Evolutionary conservation across 2,329 filamentous ascomycete genomes (phyloP).

Genomic region (Sporothrix variecibatus): DNA sequence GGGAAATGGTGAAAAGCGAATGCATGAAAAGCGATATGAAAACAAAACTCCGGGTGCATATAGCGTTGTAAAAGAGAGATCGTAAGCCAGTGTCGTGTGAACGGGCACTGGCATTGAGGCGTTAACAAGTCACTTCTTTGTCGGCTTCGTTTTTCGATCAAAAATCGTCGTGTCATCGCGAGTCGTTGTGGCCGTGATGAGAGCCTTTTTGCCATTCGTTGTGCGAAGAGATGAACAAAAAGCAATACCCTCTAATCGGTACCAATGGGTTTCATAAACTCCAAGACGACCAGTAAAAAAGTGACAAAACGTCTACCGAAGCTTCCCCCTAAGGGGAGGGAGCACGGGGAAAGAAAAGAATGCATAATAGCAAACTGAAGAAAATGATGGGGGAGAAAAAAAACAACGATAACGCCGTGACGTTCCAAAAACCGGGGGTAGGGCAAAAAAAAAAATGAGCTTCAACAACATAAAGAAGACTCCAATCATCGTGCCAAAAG

Average conservation of each 20-base stretch:
- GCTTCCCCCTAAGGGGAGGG: too few species aligned
- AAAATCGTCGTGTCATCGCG: neutral
- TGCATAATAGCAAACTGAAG: slow-evolving; percentile 3
- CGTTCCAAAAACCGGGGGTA: neutral
- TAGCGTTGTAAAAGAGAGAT: neutral
- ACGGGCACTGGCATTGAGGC: neutral
- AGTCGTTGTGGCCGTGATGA: neutral
- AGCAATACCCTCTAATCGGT: too few species aligned
- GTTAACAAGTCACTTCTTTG: neutral
- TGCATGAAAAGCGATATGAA: neutral
- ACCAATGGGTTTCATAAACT: neutral
- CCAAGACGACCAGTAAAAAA: too few species aligned
- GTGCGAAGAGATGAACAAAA: neutral
- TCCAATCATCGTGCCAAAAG: neutral
- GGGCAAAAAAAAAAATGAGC: neutral
- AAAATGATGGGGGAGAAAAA: neutral
- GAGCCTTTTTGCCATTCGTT: neutral
- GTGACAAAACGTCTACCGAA: neutral
- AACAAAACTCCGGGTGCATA: neutral
- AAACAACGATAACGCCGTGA: slow-evolving; percentile 4
- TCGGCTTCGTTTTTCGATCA: neutral
- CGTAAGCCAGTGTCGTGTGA: too few species aligned
- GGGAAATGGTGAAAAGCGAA: neutral
- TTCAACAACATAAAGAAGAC: neutral
- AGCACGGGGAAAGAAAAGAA: neutral